Evolutionary conservation across 2,329 filamentous ascomycete genomes (phyloP).

Genomic region (Fusarium falciforme): DNA sequence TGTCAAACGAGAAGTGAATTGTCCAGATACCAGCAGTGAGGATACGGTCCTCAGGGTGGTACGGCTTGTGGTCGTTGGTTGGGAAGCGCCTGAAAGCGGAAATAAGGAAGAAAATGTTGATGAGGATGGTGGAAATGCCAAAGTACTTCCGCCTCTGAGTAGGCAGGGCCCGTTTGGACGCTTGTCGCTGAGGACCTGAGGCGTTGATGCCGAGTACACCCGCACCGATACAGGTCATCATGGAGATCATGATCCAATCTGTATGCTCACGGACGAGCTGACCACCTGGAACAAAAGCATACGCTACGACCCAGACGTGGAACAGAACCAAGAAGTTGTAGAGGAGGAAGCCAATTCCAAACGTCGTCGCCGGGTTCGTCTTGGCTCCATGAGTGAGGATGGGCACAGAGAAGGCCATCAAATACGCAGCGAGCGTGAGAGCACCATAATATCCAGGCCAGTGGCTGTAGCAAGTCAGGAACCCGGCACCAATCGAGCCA

Average conservation of each 20-base stretch:
- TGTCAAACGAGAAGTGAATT: constrained; percentile 96
- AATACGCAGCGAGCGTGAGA: constrained; percentile 78
- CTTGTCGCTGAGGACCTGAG: constrained; percentile 57
- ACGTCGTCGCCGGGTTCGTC: constrained; percentile 81
- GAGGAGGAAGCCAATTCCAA: constrained; percentile 88
- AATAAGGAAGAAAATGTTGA: constrained; percentile 84
- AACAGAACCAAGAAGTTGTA: constrained; percentile 98
- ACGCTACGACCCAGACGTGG: constrained; percentile 98
- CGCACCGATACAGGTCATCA: constrained; percentile 84
- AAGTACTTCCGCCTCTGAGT: constrained; percentile 65
- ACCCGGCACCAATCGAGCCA: constrained; percentile 81
- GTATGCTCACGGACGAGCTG: constrained; percentile 93
- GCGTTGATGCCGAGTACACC: constrained; percentile 81
- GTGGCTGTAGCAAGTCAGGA: constrained; percentile 80
- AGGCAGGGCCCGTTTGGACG: constrained; percentile 43
- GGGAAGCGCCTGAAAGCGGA: constrained; percentile 93
- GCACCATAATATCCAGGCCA: constrained; percentile 94
- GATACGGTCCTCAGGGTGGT: constrained; percentile 87
- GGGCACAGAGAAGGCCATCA: constrained; percentile 82
- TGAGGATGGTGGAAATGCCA: constrained; percentile 69
- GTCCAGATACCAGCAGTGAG: constrained; percentile 98
- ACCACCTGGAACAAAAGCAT: constrained; percentile 96
- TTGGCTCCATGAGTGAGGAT: constrained; percentile 81
- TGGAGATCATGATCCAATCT: constrained; percentile 92
- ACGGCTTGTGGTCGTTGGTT: constrained; percentile 88